Base-by-base conservation (phyloP, 164 flowering plant genomes). In the Stephania yunnanensis region DNA sequence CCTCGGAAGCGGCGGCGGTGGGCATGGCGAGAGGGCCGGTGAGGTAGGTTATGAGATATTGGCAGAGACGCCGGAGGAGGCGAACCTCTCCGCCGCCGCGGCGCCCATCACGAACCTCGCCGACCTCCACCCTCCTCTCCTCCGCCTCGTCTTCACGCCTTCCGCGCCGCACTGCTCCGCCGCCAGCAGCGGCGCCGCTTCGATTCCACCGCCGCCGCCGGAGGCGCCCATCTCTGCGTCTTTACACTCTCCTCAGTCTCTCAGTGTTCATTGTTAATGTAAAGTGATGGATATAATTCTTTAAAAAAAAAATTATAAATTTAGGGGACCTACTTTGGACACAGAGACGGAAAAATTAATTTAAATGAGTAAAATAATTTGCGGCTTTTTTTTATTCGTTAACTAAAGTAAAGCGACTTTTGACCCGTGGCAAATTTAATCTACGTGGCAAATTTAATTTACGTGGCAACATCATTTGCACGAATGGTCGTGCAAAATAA, bases 71-170 rank as follows among this genome's bases (percentile, higher is more conserved):
- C 93, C 93, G 45, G 79, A 85, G 76, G 79, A 88, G 0, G 91
- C 87, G 45, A 85, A 77, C 71, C 90, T 88, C 85, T 88, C 93
- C 42, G 88, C 86, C 44, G 86, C 73, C 74, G 82, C 90, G 73
- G 82, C 89, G 20, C 78, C 91, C 0, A 87, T 85, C 71, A 89
- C 84, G 80, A 89, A 86, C 22, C 36, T 70, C 0, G 93, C 89
- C 10, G 92, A 85, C 76, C 78, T 81, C 92, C 92, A 89, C 15
- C 86, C 81, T 1, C 92, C 92, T 45, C 83, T 69, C 5, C 17
- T 65, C 29, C 86, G 83, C 69, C 84, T 58, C 0, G 83, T 87
- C 42, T 36, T 36, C 42, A 25, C 50, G 31, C 7, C 68, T 72
- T 69, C 86, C 86, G 80, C 88, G 89, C 53, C 85, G 85, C 69